These are phyloP conservation scores for Candida sithepensis DNA, from an alignment of 805 yeast species.

Conservation along the genomic window DNA sequence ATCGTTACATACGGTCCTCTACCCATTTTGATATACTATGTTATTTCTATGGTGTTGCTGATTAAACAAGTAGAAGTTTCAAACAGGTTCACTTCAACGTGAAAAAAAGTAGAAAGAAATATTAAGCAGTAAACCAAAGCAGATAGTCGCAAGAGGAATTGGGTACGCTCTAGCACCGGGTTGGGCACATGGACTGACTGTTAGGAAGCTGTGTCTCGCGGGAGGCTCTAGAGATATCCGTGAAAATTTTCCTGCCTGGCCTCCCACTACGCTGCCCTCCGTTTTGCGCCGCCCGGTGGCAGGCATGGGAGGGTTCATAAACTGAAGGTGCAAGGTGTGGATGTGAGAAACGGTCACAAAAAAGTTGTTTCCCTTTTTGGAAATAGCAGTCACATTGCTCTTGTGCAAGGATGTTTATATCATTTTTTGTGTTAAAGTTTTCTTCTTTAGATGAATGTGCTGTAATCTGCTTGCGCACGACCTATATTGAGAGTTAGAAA, in stretches of 20 bases:
- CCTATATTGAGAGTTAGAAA: no score
- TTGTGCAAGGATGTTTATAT: no score
- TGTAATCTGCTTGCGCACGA: no score
- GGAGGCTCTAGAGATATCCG: no score
- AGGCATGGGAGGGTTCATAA: no score
- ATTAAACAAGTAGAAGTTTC: neutral
- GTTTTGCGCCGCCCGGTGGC: no score
- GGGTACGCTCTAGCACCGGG: neutral
- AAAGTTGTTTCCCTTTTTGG: neutral
- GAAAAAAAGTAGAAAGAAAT: constrained; percentile 1
- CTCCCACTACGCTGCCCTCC: no score
- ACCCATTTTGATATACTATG: constrained; percentile 49
- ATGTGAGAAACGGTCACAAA: no score
- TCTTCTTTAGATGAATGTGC: no score
- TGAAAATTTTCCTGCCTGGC: neutral
- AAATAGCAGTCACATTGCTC: neutral
- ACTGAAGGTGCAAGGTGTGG: neutral
- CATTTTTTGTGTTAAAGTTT: no score
- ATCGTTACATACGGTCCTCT: constrained; percentile 65
- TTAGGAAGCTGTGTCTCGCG: no score
- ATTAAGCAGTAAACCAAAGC: neutral
- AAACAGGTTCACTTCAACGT: neutral
- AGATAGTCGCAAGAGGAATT: neutral
- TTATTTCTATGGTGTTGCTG: constrained; percentile 6
- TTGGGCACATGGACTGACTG: neutral